These are phyloP conservation scores for Lunularia cruciata DNA, from an alignment of 225 moss, liverwort and hornwort species.

Conservation along the genomic window DNA sequence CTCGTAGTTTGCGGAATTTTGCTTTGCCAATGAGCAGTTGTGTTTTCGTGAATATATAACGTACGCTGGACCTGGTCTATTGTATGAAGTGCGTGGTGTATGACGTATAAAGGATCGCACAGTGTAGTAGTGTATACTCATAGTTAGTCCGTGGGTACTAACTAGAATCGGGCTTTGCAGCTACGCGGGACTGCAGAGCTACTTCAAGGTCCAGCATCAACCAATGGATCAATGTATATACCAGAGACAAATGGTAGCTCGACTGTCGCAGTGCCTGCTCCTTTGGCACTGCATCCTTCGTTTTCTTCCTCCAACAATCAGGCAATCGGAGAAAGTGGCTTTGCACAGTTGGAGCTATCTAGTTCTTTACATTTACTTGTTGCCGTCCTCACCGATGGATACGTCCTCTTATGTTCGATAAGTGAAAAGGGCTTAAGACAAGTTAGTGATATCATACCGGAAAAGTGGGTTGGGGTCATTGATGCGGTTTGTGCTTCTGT, in stretches of 20 bases:
- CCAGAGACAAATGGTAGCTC: conserved; percentile 58
- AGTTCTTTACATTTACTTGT: conserved; percentile 70
- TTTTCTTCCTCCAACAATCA: conserved; percentile 53
- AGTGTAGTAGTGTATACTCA: too few species aligned
- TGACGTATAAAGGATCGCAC: too few species aligned
- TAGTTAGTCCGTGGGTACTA: background rate
- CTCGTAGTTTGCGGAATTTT: background rate
- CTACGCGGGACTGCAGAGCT: conserved; percentile 74
- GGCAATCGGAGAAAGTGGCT: conserved; percentile 56
- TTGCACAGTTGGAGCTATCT: conserved; percentile 74
- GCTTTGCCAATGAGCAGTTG: background rate
- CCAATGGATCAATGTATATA: conserved; percentile 60
- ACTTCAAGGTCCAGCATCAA: conserved; percentile 64
- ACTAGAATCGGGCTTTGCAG: conserved; percentile 41
- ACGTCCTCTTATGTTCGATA: conserved; percentile 75
- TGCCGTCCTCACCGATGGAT: conserved; percentile 82
- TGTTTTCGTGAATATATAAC: background rate
- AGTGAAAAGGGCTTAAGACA: conserved; percentile 76
- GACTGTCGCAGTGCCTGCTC: conserved; percentile 41
- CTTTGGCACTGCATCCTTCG: conserved; percentile 46
- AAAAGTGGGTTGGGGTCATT: conserved; percentile 88
- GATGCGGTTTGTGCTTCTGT: conserved; percentile 94
- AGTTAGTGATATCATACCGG: conserved; percentile 74
- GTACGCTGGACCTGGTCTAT: too few species aligned
- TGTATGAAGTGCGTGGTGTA: too few species aligned